Base-by-base conservation (phyloP, 2,329 filamentous ascomycete genomes). In the Colletotrichum tofieldiae region DNA sequence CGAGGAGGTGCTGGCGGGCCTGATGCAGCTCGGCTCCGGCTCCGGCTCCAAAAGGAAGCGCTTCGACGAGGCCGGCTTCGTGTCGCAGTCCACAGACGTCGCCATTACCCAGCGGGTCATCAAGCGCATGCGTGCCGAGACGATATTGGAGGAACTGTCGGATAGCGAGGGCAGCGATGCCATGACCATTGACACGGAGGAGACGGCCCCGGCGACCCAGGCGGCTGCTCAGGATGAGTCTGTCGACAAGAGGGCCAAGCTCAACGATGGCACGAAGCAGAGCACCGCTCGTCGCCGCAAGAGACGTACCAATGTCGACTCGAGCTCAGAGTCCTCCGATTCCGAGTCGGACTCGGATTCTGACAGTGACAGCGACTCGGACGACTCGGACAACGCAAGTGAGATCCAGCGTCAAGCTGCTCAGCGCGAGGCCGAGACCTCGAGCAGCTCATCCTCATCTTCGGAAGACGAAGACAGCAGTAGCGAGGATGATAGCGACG, bases 41-140 rank as follows among this genome's bases (percentile, higher is more conserved):
- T 78, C 80, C 55, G 78, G 79, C 73, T 77, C 79, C 77, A 86
- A 86, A 74, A 83, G 84, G 67, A 89, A 90, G 77, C 81, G 80
- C 52, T 88, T 89, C 74, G 84, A 86, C 62, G 89, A 91, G 79
- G 81, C 84, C 5, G 85, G 88, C 43, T 89, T 87, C 67, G 82
- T 88, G 29, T 79, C 86, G 41, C 84, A 84, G 66, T 83, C 86
- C 18, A 81, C 86, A 14, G 87, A 90, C 67, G 84, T 83, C 64
- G 83, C 85, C 52, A 85, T 92, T 79, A 85, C 87, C 72, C 82
- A 83, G 68, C 86, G 90, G 35, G 83, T 91, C 63, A 84, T 90
- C 56, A 91, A 90, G 83, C 88, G 90, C 65, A 90, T 91, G 84
- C 88, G 90, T 41, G 88, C 90, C 11, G 90, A 92, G 79, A 84